phyloP scores from a whole-genome alignment of 2,329 filamentous ascomycete species.

The Fusarium sp. region DNA sequence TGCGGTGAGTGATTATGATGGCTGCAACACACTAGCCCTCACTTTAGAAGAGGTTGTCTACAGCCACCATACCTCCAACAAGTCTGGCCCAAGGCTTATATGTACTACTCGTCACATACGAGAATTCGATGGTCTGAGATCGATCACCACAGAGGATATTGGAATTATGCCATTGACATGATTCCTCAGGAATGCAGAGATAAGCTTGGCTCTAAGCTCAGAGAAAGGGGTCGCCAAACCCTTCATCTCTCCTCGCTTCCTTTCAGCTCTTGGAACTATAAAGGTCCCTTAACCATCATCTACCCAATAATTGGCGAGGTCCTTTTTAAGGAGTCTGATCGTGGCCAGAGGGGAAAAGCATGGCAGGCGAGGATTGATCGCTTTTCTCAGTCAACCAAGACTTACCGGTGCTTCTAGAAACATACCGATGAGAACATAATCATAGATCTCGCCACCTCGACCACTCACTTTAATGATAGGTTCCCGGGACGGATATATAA shows the following conservation, averaged over 20 bases:
- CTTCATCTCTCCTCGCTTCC: neutral
- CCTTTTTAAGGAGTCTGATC: too few species aligned
- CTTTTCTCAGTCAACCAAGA: too few species aligned
- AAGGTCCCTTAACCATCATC: neutral
- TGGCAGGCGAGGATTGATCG: neutral
- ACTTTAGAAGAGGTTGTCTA: neutral
- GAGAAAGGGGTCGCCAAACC: neutral
- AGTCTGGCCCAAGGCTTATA: neutral
- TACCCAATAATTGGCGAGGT: neutral
- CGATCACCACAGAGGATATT: neutral
- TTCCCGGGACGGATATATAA: neutral
- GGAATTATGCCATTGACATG: neutral
- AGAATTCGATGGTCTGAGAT: neutral
- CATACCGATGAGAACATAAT: neutral
- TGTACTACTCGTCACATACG: neutral
- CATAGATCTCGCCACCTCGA: neutral
- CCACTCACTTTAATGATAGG: neutral
- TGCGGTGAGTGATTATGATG: neutral
- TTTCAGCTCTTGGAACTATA: neutral
- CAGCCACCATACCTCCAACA: too few species aligned
- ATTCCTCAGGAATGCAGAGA: neutral
- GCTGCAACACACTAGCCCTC: neutral
- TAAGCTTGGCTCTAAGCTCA: neutral
- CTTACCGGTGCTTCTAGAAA: neutral
- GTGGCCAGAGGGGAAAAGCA: neutral